These are phyloP conservation scores for Hansenula sp. DNA, from an alignment of 1,139 yeast genomes.

Conservation along the genomic window DNA sequence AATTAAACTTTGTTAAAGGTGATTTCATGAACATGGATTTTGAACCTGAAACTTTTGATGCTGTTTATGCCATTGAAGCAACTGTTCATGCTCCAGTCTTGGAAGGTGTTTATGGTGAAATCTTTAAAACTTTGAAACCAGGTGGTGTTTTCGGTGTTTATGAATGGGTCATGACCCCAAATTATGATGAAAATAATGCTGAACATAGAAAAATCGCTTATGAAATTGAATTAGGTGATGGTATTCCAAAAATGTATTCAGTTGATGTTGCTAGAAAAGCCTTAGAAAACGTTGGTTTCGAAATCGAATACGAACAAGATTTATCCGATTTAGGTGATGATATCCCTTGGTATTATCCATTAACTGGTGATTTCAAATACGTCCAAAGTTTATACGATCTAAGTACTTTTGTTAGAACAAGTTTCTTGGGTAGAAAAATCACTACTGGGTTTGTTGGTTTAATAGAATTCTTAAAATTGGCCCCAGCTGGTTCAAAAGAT, in stretches of 20 bases:
- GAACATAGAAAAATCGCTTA: constrained; percentile 94
- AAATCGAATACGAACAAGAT: constrained; percentile 70
- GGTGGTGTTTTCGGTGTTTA: constrained; percentile 97
- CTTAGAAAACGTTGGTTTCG: constrained; percentile 82
- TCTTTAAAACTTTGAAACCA: constrained; percentile 92
- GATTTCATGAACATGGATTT: constrained; percentile 99
- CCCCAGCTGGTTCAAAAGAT: constrained; percentile 90
- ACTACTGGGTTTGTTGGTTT: constrained; percentile 79
- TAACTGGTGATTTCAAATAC: constrained; percentile 89
- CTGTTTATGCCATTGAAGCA: constrained; percentile 98
- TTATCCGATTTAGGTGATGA: constrained; percentile 80
- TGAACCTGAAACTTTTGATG: constrained; percentile 84
- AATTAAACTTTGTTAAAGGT: constrained; percentile 88
- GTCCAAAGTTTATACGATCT: constrained; percentile 77
- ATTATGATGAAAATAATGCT: constrained; percentile 79
- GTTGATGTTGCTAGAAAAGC: constrained; percentile 87
- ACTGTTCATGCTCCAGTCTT: constrained; percentile 97
- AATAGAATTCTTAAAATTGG: constrained; percentile 80
- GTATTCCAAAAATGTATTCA: constrained; percentile 95
- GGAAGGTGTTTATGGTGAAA: constrained; percentile 94
- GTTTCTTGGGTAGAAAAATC: constrained; percentile 76
- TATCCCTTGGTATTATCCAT: constrained; percentile 97
- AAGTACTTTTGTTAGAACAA: constrained; percentile 85
- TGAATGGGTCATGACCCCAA: constrained; percentile 99
- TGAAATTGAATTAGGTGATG: constrained; percentile 98